Evolutionary conservation across 306 rosid species (phyloP), one percentile per base, ranked within the genome.

Genomic region (Amphicarpaea edgeworthii): DNA sequence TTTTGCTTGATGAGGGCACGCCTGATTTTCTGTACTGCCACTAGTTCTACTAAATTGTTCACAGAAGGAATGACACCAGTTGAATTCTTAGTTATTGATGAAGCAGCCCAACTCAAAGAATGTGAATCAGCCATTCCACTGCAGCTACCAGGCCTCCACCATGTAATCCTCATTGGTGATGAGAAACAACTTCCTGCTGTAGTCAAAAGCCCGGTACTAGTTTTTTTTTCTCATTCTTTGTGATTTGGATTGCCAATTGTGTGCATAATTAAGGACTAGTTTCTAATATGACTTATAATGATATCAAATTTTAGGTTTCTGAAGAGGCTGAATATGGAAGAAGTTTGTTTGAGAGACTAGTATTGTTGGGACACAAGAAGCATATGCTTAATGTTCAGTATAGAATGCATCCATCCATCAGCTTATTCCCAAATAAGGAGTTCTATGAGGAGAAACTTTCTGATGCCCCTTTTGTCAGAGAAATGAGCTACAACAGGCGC

Each of bases 121-220:
- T 88, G 92, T 45, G 92, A 88, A 57, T 86, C 90, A 2, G 68
- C 81, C 16, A 82, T 88, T 47, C 90, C 92, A n/a, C 24, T 88
- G 72, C 88, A 82, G 73, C 77, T 86, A 16, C 68, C 79, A 24
- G 87, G 87, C 26, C 63, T 82, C 16, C 64, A 75, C 38, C 75
- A 77, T 60, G 88, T 78, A 17, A 75, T 86, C 21, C 87, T 86
- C 15, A 79, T 86, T 21, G 88, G 88, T 19, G 92, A 88, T 43
- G 92, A 88, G 63, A 53, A 58, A 37, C 93, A 88, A 32, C 85
- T 88, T 14, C 88, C 90, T 21, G 88, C 90, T 2, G 6, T 86
- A 85, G 88, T 86, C 51, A 41, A 70, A 79, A 86, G 93, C 88
- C 45, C 67, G 88, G 93, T 88, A 63, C 40, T 83, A 45, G 19